Percentiles rank a stretch among this genome's conserved stretches.
phyloP scores from a whole-genome alignment of 805 yeast genomes.

The Pichia scutulata region DNA sequence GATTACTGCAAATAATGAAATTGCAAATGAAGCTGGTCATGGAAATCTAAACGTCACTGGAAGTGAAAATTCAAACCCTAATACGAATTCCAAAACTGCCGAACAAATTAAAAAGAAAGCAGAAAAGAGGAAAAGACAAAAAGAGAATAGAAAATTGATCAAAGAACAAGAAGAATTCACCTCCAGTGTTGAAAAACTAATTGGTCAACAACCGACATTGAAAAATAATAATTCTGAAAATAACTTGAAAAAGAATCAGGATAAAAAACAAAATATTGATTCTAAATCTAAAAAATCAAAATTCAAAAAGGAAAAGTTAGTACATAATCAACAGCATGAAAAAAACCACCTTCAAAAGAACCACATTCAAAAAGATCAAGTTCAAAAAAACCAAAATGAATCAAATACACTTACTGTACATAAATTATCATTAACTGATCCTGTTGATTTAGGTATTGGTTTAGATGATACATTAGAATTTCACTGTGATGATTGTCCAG shows the following conservation, averaged over 20 bases:
- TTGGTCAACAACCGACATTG: neutral
- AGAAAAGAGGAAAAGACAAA: neutral
- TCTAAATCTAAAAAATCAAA: neutral
- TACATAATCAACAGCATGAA: neutral
- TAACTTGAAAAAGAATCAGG: neutral
- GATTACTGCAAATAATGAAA: neutral
- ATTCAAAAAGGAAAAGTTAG: neutral
- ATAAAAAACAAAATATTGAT: neutral
- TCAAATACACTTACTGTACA: neutral
- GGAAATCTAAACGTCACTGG: neutral
- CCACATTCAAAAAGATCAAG: neutral
- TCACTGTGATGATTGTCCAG: conserved; percentile 5
- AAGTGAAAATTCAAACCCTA: neutral
- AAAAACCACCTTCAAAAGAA: too few species aligned
- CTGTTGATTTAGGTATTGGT: neutral
- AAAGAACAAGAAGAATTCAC: neutral
- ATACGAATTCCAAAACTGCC: neutral
- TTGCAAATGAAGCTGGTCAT: neutral
- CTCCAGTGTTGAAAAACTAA: neutral
- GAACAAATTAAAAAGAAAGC: neutral
- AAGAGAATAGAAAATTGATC: neutral
- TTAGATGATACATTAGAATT: conserved; percentile 1
- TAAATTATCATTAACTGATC: neutral
- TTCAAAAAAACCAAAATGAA: neutral
- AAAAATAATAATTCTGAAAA: neutral